Percentiles rank a stretch among this genome's conserved stretches.
These are phyloP conservation scores for Starmerella etchellsii DNA, from an alignment of 805 yeast genomes.

Conservation along the genomic window DNA sequence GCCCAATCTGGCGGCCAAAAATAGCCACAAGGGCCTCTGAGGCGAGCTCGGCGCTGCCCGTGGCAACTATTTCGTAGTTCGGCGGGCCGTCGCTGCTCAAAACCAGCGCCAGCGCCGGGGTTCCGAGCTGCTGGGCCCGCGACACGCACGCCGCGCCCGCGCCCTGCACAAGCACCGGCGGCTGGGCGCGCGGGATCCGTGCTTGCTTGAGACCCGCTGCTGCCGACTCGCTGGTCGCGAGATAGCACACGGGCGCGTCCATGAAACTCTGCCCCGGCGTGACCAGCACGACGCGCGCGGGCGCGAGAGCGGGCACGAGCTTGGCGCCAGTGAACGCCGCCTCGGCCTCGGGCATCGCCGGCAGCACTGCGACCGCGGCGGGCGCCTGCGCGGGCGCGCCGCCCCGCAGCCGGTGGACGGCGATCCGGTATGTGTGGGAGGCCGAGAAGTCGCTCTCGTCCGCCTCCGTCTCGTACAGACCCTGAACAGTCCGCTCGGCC, in stretches of 20 bases:
- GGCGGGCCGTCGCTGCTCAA: slow-evolving; percentile 26
- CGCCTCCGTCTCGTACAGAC: slow-evolving; percentile 11
- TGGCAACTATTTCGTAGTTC: slow-evolving; percentile 23
- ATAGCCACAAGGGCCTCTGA: slow-evolving; percentile 4
- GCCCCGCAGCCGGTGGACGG: slow-evolving; percentile 1
- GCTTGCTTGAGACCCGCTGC: neutral
- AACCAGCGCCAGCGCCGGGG: slow-evolving; percentile 22
- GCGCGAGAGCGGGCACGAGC: slow-evolving; percentile 5
- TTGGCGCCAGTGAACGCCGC: slow-evolving; percentile 13
- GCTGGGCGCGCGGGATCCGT: slow-evolving; percentile 20
- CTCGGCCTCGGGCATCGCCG: slow-evolving; percentile 13
- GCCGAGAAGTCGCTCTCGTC: slow-evolving; percentile 3
- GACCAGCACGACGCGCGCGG: slow-evolving; percentile 7
- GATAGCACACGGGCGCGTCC: slow-evolving; percentile 7
- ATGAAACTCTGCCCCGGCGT: slow-evolving; percentile 19
- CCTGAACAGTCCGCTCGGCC: neutral
- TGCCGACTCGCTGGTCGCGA: slow-evolving; percentile 1
- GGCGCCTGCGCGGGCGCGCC: slow-evolving; percentile 1
- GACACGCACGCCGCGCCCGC: slow-evolving; percentile 25
- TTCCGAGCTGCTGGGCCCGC: slow-evolving; percentile 17
- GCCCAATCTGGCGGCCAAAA: slow-evolving; percentile 3
- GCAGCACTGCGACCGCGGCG: slow-evolving; percentile 6
- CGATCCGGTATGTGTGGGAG: neutral
- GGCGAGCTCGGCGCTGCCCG: slow-evolving; percentile 7
- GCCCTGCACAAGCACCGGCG: slow-evolving; percentile 26